phyloP scores from a whole-genome alignment of 306 rosid species.

The Gillenia trifoliata region DNA sequence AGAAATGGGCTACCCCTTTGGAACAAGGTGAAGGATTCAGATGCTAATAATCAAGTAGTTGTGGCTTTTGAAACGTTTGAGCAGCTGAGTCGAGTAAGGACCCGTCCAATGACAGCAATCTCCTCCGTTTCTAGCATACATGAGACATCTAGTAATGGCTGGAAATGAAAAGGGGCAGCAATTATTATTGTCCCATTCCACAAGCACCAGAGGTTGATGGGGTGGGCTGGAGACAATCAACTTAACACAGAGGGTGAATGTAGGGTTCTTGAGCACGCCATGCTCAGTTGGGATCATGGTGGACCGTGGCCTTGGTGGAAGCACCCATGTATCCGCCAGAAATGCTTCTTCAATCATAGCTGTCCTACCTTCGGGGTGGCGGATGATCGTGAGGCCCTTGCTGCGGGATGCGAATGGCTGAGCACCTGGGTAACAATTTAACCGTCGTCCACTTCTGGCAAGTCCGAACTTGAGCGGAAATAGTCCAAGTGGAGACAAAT shows the following conservation, averaged over 20 bases:
- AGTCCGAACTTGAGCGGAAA: slow-evolving; percentile 22
- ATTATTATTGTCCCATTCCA: slow-evolving; percentile 65
- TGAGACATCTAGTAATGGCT: slow-evolving; percentile 51
- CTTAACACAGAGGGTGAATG: slow-evolving; percentile 42
- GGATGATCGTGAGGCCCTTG: slow-evolving; percentile 64
- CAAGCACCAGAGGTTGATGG: slow-evolving; percentile 63
- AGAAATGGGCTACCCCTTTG: slow-evolving; percentile 65
- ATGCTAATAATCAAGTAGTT: slow-evolving; percentile 36
- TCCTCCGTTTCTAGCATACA: slow-evolving; percentile 40
- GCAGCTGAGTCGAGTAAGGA: slow-evolving; percentile 49
- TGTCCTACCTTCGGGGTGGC: slow-evolving; percentile 49
- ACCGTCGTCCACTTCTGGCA: slow-evolving; percentile 30
- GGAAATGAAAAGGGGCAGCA: slow-evolving; percentile 44
- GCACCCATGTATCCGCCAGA: slow-evolving; percentile 49
- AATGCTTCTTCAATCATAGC: slow-evolving; percentile 36
- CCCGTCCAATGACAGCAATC: slow-evolving; percentile 77
- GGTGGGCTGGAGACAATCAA: slow-evolving; percentile 31
- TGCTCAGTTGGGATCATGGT: slow-evolving; percentile 72
- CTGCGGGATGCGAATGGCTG: slow-evolving; percentile 58
- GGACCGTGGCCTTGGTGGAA: slow-evolving; percentile 72
- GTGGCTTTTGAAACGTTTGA: slow-evolving; percentile 57
- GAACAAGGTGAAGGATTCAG: slow-evolving; percentile 32
- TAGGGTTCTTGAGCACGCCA: slow-evolving; percentile 47
- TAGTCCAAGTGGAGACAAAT: slow-evolving; percentile 19
- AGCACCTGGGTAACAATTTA: slow-evolving; percentile 58